Conservation (phyloP, 208 protist genomes). For the Leishmania turanica region DNA sequence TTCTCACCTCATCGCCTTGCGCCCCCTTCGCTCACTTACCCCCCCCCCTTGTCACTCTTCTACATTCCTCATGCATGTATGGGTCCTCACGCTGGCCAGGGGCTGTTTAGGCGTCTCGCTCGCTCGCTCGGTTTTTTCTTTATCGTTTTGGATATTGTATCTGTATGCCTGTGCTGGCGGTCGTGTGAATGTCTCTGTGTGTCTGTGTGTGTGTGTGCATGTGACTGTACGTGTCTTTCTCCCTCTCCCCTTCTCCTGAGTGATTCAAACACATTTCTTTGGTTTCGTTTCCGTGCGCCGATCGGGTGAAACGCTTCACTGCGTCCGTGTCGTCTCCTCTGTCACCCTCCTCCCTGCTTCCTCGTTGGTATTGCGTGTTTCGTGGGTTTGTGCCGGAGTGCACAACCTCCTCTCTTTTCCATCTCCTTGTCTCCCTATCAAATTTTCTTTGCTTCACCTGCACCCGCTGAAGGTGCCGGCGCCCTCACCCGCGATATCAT, state of each 20-base stretch:
- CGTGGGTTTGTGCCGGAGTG: neutral
- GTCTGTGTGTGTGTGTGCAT: neutral
- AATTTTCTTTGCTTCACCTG: neutral
- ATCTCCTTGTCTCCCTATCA: neutral
- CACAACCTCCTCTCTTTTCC: neutral
- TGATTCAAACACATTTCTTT: neutral
- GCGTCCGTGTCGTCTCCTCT: neutral
- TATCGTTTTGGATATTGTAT: neutral
- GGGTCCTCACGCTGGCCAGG: neutral
- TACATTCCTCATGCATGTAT: neutral
- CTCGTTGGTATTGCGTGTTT: neutral
- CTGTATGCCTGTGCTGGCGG: neutral
- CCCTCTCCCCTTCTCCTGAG: neutral
- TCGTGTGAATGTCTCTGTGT: neutral
- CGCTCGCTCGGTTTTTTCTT: constrained; percentile 15
- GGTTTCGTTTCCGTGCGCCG: neutral
- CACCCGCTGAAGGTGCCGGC: neutral
- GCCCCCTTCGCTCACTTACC: neutral
- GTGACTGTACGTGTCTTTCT: neutral
- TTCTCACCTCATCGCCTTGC: neutral
- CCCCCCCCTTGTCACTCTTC: neutral
- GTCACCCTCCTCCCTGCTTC: neutral
- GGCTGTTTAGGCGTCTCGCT: neutral
- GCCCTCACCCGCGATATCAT: neutral
- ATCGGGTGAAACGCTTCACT: neutral